These are phyloP conservation scores for Candida jianshihensis DNA, from an alignment of 805 yeast species.

Conservation along the genomic window DNA sequence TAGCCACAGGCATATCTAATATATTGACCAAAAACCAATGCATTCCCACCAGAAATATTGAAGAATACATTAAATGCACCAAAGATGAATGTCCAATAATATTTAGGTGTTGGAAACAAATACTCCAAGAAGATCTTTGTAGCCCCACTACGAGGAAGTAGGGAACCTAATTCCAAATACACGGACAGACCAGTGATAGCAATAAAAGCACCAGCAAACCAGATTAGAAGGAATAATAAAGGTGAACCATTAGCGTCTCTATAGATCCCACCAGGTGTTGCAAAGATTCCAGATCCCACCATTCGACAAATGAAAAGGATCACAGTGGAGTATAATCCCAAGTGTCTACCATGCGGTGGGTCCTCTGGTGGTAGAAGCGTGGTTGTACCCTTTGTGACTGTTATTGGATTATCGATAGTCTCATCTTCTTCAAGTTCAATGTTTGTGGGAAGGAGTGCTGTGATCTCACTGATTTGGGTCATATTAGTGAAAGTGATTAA, in stretches of 20 bases:
- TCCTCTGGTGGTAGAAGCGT: slow-evolving; percentile 7
- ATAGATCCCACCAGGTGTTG: slow-evolving; percentile 38
- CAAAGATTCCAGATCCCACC: slow-evolving; percentile 69
- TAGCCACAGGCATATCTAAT: slow-evolving; percentile 35
- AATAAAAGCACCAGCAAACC: slow-evolving; percentile 53
- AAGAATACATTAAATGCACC: slow-evolving; percentile 35
- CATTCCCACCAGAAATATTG: slow-evolving; percentile 47
- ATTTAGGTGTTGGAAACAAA: slow-evolving; percentile 50
- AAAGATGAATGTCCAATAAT: slow-evolving; percentile 44
- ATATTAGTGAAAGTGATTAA: no score
- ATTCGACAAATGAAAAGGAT: slow-evolving; percentile 59
- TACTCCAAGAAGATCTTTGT: slow-evolving; percentile 62
- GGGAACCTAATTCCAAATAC: slow-evolving; percentile 59
- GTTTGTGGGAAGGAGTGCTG: background rate
- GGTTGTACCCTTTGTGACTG: slow-evolving; percentile 1
- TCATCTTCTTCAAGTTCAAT: slow-evolving; percentile 10
- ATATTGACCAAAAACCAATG: slow-evolving; percentile 55
- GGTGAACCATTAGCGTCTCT: slow-evolving; percentile 63
- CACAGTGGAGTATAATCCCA: slow-evolving; percentile 58
- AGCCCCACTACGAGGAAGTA: slow-evolving; percentile 68
- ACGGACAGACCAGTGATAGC: slow-evolving; percentile 60
- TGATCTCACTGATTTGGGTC: no score
- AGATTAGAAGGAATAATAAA: slow-evolving; percentile 47
- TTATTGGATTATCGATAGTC: slow-evolving; percentile 6
- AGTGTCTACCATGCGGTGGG: slow-evolving; percentile 61